Evolutionary conservation across 2,329 filamentous ascomycete species (phyloP).

Genomic region (Microdochium trichocladiopsis): DNA sequence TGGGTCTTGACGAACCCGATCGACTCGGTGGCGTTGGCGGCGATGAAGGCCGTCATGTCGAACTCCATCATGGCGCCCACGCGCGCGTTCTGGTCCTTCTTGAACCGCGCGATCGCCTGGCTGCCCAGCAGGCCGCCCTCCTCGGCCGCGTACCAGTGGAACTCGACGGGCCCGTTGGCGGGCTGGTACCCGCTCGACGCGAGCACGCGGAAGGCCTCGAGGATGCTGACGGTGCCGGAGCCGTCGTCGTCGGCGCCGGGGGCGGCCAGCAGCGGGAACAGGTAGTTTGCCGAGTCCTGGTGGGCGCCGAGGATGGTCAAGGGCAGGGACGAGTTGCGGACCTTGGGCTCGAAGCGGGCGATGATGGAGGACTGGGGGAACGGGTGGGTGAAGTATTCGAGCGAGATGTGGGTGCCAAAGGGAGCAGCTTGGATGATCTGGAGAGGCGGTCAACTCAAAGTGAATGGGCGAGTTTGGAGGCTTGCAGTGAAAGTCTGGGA

Average conservation of each 20-base stretch:
- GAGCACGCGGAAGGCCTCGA: slow-evolving; percentile 63
- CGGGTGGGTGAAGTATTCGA: slow-evolving; percentile 51
- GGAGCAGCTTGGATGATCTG: slow-evolving; percentile 24
- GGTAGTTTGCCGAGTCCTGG: slow-evolving; percentile 69
- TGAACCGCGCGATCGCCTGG: slow-evolving; percentile 62
- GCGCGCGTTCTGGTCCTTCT: slow-evolving; percentile 52
- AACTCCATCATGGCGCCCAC: slow-evolving; percentile 69
- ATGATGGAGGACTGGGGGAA: slow-evolving; percentile 69
- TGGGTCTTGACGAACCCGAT: slow-evolving; percentile 30
- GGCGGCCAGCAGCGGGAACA: slow-evolving; percentile 60
- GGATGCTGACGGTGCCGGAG: slow-evolving; percentile 65
- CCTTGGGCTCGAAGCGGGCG: slow-evolving; percentile 49
- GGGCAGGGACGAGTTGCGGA: slow-evolving; percentile 22
- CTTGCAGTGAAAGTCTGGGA: too few relatives aligned
- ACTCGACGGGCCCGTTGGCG: slow-evolving; percentile 48
- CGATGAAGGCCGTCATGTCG: slow-evolving; percentile 32
- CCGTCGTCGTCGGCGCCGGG: slow-evolving; percentile 71
- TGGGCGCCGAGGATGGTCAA: slow-evolving; percentile 58
- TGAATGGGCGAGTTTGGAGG: neutral
- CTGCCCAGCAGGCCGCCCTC: slow-evolving; percentile 42
- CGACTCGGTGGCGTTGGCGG: slow-evolving; percentile 27
- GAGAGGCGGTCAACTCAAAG: neutral
- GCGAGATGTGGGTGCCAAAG: slow-evolving; percentile 27
- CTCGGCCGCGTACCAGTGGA: slow-evolving; percentile 36
- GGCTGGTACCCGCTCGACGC: slow-evolving; percentile 33